Evolutionary conservation across 495 filamentous ascomycete genomes (phyloP).

Genomic region (Penicillium arizonense): DNA sequence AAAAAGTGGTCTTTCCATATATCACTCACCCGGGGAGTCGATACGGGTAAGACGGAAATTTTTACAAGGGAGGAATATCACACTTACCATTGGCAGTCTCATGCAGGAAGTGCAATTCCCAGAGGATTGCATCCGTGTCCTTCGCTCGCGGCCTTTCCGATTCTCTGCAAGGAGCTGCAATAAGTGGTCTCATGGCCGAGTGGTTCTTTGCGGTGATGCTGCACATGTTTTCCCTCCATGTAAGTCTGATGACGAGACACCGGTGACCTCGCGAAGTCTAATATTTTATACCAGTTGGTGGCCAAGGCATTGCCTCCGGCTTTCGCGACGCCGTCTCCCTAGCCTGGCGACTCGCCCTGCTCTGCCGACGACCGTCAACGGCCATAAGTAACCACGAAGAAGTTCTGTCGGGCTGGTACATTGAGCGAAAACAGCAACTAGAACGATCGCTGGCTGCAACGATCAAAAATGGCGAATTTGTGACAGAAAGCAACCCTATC

Average conservation of each 20-base stretch:
- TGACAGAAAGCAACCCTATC: conserved; percentile 22
- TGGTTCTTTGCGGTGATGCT: conserved; percentile 50
- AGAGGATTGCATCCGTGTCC: conserved; percentile 46
- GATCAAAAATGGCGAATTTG: conserved; percentile 33
- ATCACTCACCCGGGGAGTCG: conserved; percentile 30
- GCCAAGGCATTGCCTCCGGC: conserved; percentile 53
- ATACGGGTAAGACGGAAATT: conserved; percentile 24
- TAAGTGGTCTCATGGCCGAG: conserved; percentile 45
- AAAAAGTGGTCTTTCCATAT: conserved; percentile 32
- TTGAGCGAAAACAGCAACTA: conserved; percentile 41
- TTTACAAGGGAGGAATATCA: no score
- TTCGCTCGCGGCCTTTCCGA: conserved; percentile 49
- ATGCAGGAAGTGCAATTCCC: conserved; percentile 38
- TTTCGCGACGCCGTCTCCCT: conserved; percentile 34
- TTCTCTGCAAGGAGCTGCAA: conserved; percentile 51
- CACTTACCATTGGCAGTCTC: conserved; percentile 12
- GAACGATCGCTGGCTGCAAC: conserved; percentile 32
- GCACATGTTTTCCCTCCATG: conserved; percentile 58
- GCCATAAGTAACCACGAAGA: conserved; percentile 11
- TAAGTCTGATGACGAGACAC: conserved; percentile 7
- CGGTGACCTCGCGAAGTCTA: not conserved
- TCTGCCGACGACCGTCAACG: conserved; percentile 13
- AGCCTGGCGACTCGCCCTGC: conserved; percentile 47
- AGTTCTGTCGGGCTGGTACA: conserved; percentile 33
- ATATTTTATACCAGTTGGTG: conserved; percentile 34